Percentiles rank a stretch among this genome's conserved stretches.
These are phyloP conservation scores for Pontederia crassipes DNA, from an alignment of 176 grass and related monocot genomes.

Conservation along the genomic window DNA sequence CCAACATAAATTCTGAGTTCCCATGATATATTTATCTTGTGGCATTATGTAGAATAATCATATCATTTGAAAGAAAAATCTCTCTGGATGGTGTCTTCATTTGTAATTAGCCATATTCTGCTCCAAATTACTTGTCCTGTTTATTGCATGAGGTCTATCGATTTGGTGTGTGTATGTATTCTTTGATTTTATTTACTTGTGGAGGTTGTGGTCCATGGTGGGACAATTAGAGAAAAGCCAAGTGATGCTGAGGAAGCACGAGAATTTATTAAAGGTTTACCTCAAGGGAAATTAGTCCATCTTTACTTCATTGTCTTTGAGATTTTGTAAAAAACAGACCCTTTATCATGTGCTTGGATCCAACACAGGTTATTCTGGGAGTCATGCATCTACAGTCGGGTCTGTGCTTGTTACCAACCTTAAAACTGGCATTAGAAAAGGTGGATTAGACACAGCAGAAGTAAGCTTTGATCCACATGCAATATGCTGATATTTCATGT, in stretches of 20 bases:
- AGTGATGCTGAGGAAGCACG: constrained; percentile 67
- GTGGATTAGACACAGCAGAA: constrained; percentile 84
- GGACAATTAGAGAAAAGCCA: constrained; percentile 94
- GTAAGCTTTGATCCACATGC: constrained; percentile 28
- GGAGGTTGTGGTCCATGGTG: constrained; percentile 91
- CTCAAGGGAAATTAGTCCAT: background rate
- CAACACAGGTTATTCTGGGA: constrained; percentile 64
- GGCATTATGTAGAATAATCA: too few species aligned
- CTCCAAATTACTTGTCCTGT: background rate
- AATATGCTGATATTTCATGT: background rate
- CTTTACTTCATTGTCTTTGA: background rate
- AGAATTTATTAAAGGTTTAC: constrained; percentile 77
- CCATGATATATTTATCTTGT: too few species aligned
- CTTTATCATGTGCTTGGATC: background rate
- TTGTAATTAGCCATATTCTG: too few species aligned
- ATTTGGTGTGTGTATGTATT: background rate
- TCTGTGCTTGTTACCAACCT: constrained; percentile 91
- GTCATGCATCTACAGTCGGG: constrained; percentile 81
- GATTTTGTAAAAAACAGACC: background rate
- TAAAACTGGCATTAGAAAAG: constrained; percentile 66
- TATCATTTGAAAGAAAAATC: too few species aligned
- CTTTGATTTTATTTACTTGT: constrained; percentile 18
- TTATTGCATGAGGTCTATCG: background rate
- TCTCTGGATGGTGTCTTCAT: too few species aligned
- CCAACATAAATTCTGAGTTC: too few species aligned